These are phyloP conservation scores for Xylariaceae sp. DNA, from an alignment of 2,329 filamentous ascomycete species.

Conservation along the genomic window DNA sequence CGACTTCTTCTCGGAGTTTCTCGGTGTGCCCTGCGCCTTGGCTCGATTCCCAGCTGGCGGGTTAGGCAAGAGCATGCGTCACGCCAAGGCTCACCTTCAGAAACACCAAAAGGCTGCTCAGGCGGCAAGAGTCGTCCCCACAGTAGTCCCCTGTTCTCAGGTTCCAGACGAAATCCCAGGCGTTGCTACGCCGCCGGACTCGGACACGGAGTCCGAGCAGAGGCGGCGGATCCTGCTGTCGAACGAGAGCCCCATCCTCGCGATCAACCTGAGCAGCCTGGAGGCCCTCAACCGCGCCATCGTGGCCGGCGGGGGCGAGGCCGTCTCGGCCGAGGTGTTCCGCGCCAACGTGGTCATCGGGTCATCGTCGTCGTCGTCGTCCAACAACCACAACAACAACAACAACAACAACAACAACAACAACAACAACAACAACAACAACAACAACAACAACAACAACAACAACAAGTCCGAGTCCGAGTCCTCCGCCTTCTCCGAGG, in stretches of 20 bases:
- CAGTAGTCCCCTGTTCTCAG: too few relatives aligned
- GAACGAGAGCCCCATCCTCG: slow-evolving; percentile 89
- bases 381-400: too few relatives aligned
- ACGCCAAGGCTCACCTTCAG: slow-evolving; percentile 64
- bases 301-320: slow-evolving; percentile 49
- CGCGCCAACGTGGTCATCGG: slow-evolving; percentile 79
- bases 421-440: too few relatives aligned
- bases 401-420: too few relatives aligned
- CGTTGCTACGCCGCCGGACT: slow-evolving; percentile 49
- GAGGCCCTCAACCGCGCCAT: slow-evolving; percentile 71
- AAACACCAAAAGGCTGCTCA: slow-evolving; percentile 41
- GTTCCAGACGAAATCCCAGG: too few relatives aligned
- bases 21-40: slow-evolving; percentile 74
- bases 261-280: slow-evolving; percentile 74
- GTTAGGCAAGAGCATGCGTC: slow-evolving; percentile 51
- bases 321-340: slow-evolving; percentile 68
- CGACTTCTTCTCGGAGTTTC: slow-evolving; percentile 65
- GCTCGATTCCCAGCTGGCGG: slow-evolving; percentile 73
- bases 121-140: too few relatives aligned
- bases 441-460: too few relatives aligned
- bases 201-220: slow-evolving; percentile 41
- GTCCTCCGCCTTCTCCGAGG: slow-evolving; percentile 65
- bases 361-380: slow-evolving; percentile 8
- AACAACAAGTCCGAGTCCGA: too few relatives aligned
- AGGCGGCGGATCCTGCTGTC: slow-evolving; percentile 64